Evolutionary conservation across 306 rosid genomes (phyloP).

Genomic region (Argentina anserina): DNA sequence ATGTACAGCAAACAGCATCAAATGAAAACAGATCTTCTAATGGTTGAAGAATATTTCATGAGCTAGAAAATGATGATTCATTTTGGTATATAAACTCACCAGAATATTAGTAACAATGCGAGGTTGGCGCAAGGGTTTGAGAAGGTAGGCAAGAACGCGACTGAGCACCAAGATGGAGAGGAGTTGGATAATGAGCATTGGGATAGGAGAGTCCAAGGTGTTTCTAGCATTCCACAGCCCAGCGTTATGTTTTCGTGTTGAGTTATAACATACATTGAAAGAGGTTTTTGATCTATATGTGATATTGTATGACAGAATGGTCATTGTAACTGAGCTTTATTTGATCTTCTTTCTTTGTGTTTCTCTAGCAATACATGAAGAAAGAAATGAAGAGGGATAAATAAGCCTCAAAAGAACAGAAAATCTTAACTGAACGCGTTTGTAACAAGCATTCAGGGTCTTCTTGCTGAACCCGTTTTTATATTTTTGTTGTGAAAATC

Average conservation of each 20-base stretch:
- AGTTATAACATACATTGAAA: conserved; percentile 21
- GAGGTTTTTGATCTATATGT: background rate
- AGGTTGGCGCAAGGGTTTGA: conserved; percentile 34
- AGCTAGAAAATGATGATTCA: too few species aligned
- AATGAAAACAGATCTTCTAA: too few species aligned
- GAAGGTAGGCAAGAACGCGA: conserved; percentile 15
- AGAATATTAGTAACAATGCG: conserved; percentile 34
- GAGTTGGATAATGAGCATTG: conserved; percentile 27
- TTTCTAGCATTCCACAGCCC: conserved; percentile 36
- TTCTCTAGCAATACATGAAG: background rate
- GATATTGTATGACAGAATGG: background rate
- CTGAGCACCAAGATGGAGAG: conserved; percentile 17
- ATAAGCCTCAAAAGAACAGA: background rate
- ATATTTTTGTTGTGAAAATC: background rate
- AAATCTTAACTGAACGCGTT: background rate
- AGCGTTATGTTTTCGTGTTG: background rate
- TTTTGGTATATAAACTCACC: conserved; percentile 15
- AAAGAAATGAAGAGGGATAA: background rate
- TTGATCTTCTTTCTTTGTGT: background rate
- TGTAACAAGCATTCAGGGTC: too few species aligned
- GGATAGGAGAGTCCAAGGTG: conserved; percentile 22
- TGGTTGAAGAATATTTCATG: too few species aligned
- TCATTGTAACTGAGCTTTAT: background rate
- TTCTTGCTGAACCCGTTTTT: background rate
- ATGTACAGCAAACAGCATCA: background rate